Evolutionary conservation across 202 grass and related monocot genomes (phyloP).

Genomic region (Cymbopogon flexuosus): DNA sequence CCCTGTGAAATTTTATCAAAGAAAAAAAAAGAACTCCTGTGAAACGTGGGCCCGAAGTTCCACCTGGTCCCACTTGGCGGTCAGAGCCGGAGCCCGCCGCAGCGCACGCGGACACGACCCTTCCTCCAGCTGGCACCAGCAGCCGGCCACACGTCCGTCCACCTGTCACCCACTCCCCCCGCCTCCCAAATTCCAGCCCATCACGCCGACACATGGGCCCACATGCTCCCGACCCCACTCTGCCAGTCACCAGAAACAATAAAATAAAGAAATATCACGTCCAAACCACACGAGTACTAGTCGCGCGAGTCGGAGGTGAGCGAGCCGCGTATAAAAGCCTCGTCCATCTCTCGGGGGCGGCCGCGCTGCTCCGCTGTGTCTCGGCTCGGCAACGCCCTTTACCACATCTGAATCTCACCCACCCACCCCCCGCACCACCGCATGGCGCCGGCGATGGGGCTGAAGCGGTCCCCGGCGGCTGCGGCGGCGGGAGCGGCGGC

Average conservation of each 20-base stretch:
- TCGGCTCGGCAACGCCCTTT: slow-evolving; percentile 22
- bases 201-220: neutral
- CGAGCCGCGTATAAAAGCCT: neutral
- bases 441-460: slow-evolving; percentile 45
- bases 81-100: neutral
- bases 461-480: slow-evolving; percentile 39
- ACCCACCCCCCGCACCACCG: neutral
- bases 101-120: neutral
- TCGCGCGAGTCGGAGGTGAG: neutral
- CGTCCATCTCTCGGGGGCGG: neutral
- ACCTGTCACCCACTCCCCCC: too few relatives aligned
- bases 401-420: slow-evolving; percentile 43
- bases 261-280: neutral
- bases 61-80: neutral
- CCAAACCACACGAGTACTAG: neutral
- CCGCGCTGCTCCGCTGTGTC: slow-evolving; percentile 34
- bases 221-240: rapidly evolving
- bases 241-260: neutral
- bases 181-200: neutral
- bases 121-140: slow-evolving; percentile 30
- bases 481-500: slow-evolving; percentile 34
- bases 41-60: rapidly evolving
- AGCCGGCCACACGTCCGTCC: neutral
- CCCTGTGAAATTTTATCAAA: too few relatives aligned
- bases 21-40: too few relatives aligned